Base-by-base conservation (phyloP, 2,329 filamentous ascomycete genomes). In the Fonsecaea multimorphosa region DNA sequence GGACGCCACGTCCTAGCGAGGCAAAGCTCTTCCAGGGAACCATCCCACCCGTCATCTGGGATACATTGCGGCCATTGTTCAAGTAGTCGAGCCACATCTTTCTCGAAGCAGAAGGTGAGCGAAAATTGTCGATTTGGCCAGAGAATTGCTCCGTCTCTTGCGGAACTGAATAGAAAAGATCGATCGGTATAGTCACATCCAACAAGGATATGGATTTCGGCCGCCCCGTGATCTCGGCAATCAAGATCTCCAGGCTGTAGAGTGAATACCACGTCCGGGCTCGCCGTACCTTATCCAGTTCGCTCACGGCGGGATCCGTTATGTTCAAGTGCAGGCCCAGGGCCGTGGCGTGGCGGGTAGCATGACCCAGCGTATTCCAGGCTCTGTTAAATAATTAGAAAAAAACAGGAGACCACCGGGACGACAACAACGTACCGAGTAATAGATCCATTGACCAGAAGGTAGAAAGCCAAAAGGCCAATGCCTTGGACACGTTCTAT, bases 291-390 rank as follows among this genome's bases (percentile, higher is more conserved):
- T 57, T 66, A 31, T 70, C 56, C 49, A n/a, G 31, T 9, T 66
- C 58, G 9, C 62, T 44, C n/a, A 73, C 49, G 11, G 11, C 27
- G 7, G 49, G 66, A n/a, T 65, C 64, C 3, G 69, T 67, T 6
- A 68, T 62, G 46, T 22, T 61, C n/a, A 75, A 64, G 54, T 75
- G 69, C 40, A 75, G 62, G 9, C 73, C 73, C 7, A 75, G 61
- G 2, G 73, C 67, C 19, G 69, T 72, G 2, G 73, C 73, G 56
- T 71, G 69, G 11, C 74, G 69, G 24, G 72, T 68, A 5, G 71
- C 73, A 3, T 73, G 65, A 11, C 71, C 73, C n/a, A 65, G 49
- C 12, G 69, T 51, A 36, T 67, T 74, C 73, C 73, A 75, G n/a
- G 73, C 68, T 51, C 74, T 75, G 59, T 31, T 5, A 27, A 11